Base-by-base conservation (phyloP, 768 basidiomycete genomes). In the Dacryopinax spathularia region DNA sequence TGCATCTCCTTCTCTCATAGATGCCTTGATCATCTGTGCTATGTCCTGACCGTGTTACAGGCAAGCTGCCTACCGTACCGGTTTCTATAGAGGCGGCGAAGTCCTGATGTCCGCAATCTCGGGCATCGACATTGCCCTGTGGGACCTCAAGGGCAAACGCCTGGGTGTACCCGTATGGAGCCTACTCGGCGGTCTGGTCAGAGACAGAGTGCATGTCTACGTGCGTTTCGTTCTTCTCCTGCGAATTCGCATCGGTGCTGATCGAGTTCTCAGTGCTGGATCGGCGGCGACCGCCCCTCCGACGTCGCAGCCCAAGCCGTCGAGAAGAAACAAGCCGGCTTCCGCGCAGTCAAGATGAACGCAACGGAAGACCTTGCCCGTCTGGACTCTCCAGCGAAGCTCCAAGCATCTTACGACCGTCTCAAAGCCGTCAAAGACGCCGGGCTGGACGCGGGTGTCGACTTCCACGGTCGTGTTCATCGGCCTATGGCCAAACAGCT, bases 81-180 rank as follows among this genome's bases (percentile, higher is more conserved):
- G 86, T 34, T 88, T 90, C 73, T 88, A 87, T 72, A 80, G 86
- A 34, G 63, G 61, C 35, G 61, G 44, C 12, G 56, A n/a, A 13
- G 61, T 44, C 29, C 33, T 44, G 1, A 64, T 81, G 79, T 82
- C 79, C 31, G 82, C 79, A 9, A 71, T 82, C 10, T 80, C 82
- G 1, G 84, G 84, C 0, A 72, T 87, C 33, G 84, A 87, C 71
- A 87, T 88, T 64, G 84, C 85, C 0, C 75, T 88, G 0, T 81
- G 87, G 87, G 87, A 88, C 68, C 85, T 88, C 73, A 87, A 87
- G 67, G 87, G 87, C n/a, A 87, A 86, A 73, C 83, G 82, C 34
- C 78, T 87, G 1, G 84, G 84, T 34, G 86, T 84, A 16, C 81
- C 79, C 0, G 73, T 86, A 1, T 86, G 81, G 79, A 80, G 85